Evolutionary conservation across 192 early-diverging fungal genomes (phyloP), one percentile per base, ranked within the genome.

Genomic region (Coemansia sp.): DNA sequence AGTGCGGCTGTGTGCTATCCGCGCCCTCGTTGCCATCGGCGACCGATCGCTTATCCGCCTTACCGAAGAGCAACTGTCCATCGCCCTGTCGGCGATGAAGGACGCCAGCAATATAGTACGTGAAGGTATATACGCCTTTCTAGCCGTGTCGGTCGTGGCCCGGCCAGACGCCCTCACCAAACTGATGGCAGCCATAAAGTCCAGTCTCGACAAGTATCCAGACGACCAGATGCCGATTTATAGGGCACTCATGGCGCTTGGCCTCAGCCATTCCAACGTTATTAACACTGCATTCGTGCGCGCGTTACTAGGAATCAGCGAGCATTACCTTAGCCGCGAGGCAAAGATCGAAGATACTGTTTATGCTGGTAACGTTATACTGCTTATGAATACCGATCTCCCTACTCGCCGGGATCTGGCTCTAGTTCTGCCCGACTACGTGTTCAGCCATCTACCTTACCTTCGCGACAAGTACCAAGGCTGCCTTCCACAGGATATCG

Each of bases 1-100:
- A 42, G 92, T 99, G 4, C 90, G 97, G 0, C 68, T 94, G 6
- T 90, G 94, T 44, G 88, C 95, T 1, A 88, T 97, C 36, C 84
- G 84, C 19, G 91, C 87, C 56, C 85, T 99, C 14, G 82, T 79
- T 21, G 85, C 88, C 46, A 90, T 99, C 53, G 93, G 90, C 1
- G 70, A 72, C 3, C 77, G 78, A 2, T 64, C 84, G 9, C 71
- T 68, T 0, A 84, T 95, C 8, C 61, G 71, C 17, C 78, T 95
- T 35, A 85, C 89, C 40, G 86, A 85, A 6, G 91, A 94, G 64
- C 91, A 94, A 75, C 78, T 96, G 19, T 68, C 75, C 11, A 90
- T 89, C 53, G 83, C 92, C 10, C 64, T 88, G 2, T 89, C 92
- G 62, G 92, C 91, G 8, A 82, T 98, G 50, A 88, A 93, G 60